Conservation (phyloP, 306 rosid species). For the Hippophae gyantsensis region DNA sequence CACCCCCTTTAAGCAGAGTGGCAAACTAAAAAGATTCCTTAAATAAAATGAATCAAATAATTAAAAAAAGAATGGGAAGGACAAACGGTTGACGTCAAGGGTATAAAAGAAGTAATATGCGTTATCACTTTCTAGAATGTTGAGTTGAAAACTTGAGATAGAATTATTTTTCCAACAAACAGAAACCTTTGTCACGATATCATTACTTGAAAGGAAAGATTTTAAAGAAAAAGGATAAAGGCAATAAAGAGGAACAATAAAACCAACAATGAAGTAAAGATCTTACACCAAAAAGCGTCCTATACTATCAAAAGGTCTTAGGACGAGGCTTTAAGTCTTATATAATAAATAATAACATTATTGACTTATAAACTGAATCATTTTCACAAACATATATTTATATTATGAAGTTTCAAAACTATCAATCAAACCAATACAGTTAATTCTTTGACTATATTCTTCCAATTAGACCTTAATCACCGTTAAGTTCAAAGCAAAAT, state of each 20-base stretch:
- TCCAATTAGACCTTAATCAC: no score
- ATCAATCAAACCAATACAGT: no score
- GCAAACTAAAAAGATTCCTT: no score
- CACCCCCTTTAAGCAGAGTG: no score
- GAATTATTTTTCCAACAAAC: conserved; percentile 11
- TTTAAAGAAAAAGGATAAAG: neutral
- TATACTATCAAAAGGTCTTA: conserved; percentile 3
- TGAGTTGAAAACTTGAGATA: neutral
- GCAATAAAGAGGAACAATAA: conserved; percentile 3
- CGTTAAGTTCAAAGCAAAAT: no score
- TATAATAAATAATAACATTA: no score
- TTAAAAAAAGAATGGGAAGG: neutral
- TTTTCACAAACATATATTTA: no score
- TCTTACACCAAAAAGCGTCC: conserved; percentile 20
- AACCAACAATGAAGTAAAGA: conserved; percentile 20
- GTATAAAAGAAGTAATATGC: neutral
- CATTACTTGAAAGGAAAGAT: conserved; percentile 13
- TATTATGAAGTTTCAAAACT: no score
- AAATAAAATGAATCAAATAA: neutral
- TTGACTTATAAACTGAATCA: no score
- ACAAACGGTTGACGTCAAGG: neutral
- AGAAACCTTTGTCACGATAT: neutral
- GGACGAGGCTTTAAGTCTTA: neutral
- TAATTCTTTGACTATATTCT: no score
- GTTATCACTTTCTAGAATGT: neutral